These are phyloP conservation scores for Penicillium steckii DNA, from an alignment of 495 filamentous ascomycete genomes.

Conservation along the genomic window DNA sequence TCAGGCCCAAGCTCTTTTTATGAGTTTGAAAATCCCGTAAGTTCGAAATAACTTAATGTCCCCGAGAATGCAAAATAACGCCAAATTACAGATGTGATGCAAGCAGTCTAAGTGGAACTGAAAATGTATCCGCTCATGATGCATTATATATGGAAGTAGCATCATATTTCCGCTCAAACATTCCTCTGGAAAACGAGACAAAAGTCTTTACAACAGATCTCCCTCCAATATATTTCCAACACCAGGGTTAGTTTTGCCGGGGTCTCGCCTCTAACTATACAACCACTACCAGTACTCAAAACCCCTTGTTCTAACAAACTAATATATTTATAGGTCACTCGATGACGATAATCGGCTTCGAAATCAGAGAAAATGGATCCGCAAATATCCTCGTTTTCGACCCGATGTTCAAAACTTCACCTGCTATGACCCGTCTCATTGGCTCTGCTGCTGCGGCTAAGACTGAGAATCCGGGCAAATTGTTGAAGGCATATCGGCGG, in stretches of 20 bases:
- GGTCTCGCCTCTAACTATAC: too few relatives aligned
- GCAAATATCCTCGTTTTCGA: conserved; percentile 84
- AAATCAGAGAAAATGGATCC: conserved; percentile 61
- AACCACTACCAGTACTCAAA: too few relatives aligned
- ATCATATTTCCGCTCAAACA: conserved; percentile 64
- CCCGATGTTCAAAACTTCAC: conserved; percentile 75
- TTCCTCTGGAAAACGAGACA: conserved; percentile 27
- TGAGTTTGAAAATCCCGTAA: conserved; percentile 64
- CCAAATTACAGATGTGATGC: conserved; percentile 47
- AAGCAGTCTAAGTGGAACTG: conserved; percentile 42
- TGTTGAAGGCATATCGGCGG: conserved; percentile 71
- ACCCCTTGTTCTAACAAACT: too few relatives aligned
- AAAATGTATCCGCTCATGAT: conserved; percentile 47
- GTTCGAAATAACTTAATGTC: conserved; percentile 25
- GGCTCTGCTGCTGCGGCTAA: conserved; percentile 40
- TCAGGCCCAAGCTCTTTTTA: conserved; percentile 79
- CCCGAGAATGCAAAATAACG: too few relatives aligned
- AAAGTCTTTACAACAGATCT: conserved; percentile 67
- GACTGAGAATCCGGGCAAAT: conserved; percentile 47
- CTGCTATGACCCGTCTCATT: conserved; percentile 57
- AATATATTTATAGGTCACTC: conserved; percentile 70
- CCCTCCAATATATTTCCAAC: conserved; percentile 90
- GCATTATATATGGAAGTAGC: conserved; percentile 67
- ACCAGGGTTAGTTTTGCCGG: conserved; percentile 52
- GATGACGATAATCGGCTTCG: conserved; percentile 86